Base-by-base conservation (phyloP, 192 early-diverging fungal species). In the Radiomyces spectabilis region DNA sequence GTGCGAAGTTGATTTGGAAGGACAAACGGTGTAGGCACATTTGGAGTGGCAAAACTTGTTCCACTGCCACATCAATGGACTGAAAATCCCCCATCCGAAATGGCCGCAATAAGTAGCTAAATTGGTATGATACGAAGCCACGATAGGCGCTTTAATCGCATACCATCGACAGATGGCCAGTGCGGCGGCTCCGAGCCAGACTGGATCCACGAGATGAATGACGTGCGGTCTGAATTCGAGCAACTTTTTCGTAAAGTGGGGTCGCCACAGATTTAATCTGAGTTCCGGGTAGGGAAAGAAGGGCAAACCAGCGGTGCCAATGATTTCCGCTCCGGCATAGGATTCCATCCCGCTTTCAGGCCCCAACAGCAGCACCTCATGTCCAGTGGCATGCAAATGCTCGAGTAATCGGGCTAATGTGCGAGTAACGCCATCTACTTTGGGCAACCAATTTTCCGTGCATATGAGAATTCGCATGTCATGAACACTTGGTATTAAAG, bases 351-450 rank as follows among this genome's bases (percentile, higher is more conserved):
- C 55, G 46, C 59, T 61, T 18, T 68, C 66, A 3, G 59, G 66
- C 19, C 66, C 51, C 27, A 62, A 51, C 5, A 68, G 16, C n/a
- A 62, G 24, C 6, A 59, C 59, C 21, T 62, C 47, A 53, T 62
- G 66, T 13, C 55, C 59, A 27, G 35, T 40, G 12, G 18, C 34
- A 39, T 68, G 35, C 0, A 68, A 44, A 53, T 68, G 59, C 43
- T 68, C 66, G 15, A 68, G 47, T 3, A 68, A 34, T 1, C 51
- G 47, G 13, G 53, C 54, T 15, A 68, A 37, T 37, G 66, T 68
- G n/a, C 66, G 51, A n/a, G 66, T 68, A 8, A 68, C 59, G 16
- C 66, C 66, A 41, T 68, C 66, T 10, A 68, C 66, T 51, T 68
- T 68, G 5, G 66, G 66, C 38, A 68, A n/a, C 26, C 53, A 68